Conservation (phyloP, 2,329 filamentous ascomycete species). For the Trichoderma atrobrunneum region DNA sequence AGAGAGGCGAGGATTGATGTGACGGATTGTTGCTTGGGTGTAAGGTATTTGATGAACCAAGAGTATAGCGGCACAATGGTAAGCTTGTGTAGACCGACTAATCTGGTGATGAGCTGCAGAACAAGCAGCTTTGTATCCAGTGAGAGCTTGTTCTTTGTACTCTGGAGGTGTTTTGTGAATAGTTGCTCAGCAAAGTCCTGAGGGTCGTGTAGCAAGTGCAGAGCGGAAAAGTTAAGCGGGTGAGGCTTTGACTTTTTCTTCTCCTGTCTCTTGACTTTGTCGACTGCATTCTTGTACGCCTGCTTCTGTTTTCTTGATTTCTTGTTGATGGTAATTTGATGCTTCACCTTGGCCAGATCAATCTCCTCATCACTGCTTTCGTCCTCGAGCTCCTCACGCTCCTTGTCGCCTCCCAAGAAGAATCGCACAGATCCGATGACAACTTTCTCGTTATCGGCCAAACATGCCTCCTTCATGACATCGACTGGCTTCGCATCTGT, state of each 20-base stretch:
- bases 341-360: conserved; percentile 78
- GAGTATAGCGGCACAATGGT: conserved; percentile 90
- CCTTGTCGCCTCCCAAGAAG: conserved; percentile 94
- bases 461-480: conserved; percentile 90
- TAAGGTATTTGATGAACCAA: conserved; percentile 92
- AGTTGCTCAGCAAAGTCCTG: conserved; percentile 89
- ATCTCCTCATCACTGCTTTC: conserved; percentile 78
- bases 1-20: conserved; percentile 91
- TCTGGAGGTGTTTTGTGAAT: conserved; percentile 88
- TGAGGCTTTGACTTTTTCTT: conserved; percentile 86
- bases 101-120: conserved; percentile 81
- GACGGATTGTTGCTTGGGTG: conserved; percentile 81
- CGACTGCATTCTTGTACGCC: conserved; percentile 73
- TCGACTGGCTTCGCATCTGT: conserved; percentile 93
- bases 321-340: conserved; percentile 90
- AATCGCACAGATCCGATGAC: conserved; percentile 83
- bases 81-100: conserved; percentile 90
- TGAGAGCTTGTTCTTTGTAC: conserved; percentile 77
- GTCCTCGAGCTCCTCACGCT: conserved; percentile 88
- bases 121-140: conserved; percentile 89
- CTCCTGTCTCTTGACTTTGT: conserved; percentile 78
- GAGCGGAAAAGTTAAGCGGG: conserved; percentile 89
- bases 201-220: conserved; percentile 90
- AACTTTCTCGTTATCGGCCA: conserved; percentile 92
- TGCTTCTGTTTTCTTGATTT: conserved; percentile 87